These are phyloP conservation scores for Zelonia costaricensis DNA, from an alignment of 208 protist species.

Conservation along the genomic window DNA sequence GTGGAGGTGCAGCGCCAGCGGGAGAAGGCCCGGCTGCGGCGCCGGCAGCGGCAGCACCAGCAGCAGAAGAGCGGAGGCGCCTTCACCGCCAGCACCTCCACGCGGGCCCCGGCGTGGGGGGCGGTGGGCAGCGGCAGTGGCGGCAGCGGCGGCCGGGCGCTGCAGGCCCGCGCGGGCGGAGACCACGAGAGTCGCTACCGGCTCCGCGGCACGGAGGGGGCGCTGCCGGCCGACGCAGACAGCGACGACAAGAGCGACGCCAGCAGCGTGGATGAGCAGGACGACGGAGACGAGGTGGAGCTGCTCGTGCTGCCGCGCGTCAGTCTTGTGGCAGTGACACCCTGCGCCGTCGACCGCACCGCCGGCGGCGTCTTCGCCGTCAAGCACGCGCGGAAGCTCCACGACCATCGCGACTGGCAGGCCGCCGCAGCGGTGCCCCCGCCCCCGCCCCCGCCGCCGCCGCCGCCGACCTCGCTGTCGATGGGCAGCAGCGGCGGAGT, in stretches of 20 bases:
- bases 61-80: not conserved
- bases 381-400: constrained; percentile 25
- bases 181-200: not conserved
- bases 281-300: constrained; percentile 14
- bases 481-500: too few relatives aligned
- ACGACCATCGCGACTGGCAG: constrained; percentile 15
- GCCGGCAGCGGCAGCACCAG: constrained; percentile 2
- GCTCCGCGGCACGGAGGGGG: not conserved
- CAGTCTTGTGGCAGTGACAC: constrained; percentile 23
- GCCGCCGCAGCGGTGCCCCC: too few relatives aligned
- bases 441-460: too few relatives aligned
- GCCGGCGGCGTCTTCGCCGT: constrained; percentile 25
- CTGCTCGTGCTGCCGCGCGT: constrained; percentile 32
- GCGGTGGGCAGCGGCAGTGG: not conserved
- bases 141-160: not conserved
- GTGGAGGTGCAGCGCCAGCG: constrained; percentile 17
- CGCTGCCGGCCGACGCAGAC: not conserved
- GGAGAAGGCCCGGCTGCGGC: not conserved
- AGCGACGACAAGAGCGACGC: constrained; percentile 1
- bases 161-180: not conserved
- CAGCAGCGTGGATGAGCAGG: not conserved
- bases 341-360: constrained; percentile 24
- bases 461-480: constrained; percentile 1
- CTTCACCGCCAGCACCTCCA: not conserved
- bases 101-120: not conserved